A percentile compares a stretch with the other conserved stretches of the same genome.
Evolutionary conservation across 23 red algal species (phyloP).

Genomic region (Agarophyton chilense): DNA sequence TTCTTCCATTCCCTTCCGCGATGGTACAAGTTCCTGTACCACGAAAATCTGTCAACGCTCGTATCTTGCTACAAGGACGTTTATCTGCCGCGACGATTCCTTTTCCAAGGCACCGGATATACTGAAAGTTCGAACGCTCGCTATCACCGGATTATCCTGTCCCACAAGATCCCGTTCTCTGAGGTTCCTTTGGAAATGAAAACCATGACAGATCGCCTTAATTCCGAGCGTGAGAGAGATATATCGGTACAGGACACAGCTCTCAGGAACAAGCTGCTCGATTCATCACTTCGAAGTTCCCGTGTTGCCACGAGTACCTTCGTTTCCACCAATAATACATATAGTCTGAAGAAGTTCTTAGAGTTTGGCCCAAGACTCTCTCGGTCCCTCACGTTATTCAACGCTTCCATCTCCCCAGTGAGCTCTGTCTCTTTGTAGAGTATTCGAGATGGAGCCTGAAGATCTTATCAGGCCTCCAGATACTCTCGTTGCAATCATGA

Average conservation of each 20-base stretch:
- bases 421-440: too few relatives aligned
- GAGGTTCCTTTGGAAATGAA: background rate
- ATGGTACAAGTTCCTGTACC: constrained; percentile 15
- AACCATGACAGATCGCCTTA: background rate
- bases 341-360: too few relatives aligned
- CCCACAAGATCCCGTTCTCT: too few relatives aligned
- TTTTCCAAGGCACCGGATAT: too few relatives aligned
- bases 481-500: too few relatives aligned
- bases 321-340: background rate
- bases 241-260: background rate
- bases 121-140: too few relatives aligned
- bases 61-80: background rate
- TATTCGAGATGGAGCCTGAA: too few relatives aligned
- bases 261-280: background rate
- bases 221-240: background rate
- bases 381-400: too few relatives aligned
- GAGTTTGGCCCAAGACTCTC: too few relatives aligned
- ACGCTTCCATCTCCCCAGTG: too few relatives aligned
- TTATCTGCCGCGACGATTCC: background rate
- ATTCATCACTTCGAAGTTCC: background rate
- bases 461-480: too few relatives aligned
- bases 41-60: background rate
- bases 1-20: background rate
- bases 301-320: background rate
- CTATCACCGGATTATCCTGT: too few relatives aligned